Conservation (phyloP, 2,329 filamentous ascomycete species). For the Botrytis hyacinthi region DNA sequence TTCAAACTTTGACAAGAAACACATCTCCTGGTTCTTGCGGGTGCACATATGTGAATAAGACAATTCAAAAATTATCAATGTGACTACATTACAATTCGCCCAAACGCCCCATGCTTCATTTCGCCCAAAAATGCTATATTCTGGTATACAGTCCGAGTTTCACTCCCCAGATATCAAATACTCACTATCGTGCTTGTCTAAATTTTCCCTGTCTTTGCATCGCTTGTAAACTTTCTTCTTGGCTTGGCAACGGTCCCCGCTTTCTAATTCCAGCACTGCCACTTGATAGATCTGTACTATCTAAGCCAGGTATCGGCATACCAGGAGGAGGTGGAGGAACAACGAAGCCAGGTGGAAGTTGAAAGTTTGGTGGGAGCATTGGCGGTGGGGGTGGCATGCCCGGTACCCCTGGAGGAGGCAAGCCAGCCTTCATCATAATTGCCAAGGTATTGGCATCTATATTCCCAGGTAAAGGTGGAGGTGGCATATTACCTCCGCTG, state of each 20-base stretch:
- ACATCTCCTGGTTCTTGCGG: background rate
- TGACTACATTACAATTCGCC: constrained; percentile 5
- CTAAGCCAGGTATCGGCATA: constrained; percentile 37
- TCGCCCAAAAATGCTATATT: constrained; percentile 15
- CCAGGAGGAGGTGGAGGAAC: constrained; percentile 43
- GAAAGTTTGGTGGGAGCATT: constrained; percentile 45
- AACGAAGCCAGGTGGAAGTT: constrained; percentile 34
- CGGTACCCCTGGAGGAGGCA: constrained; percentile 55
- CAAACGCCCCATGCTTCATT: constrained; percentile 6
- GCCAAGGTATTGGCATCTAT: constrained; percentile 19
- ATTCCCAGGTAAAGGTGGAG: constrained; percentile 18
- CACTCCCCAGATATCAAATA: background rate
- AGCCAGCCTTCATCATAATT: constrained; percentile 55
- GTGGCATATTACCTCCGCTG: constrained; percentile 12
- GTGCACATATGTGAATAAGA: background rate
- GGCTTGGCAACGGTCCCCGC: constrained; percentile 73
- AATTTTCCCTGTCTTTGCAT: constrained; percentile 69
- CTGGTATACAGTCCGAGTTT: constrained; percentile 12
- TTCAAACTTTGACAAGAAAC: background rate
- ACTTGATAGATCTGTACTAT: constrained; percentile 18
- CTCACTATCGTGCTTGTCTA: constrained; percentile 44
- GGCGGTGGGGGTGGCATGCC: constrained; percentile 40
- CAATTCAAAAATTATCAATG: background rate
- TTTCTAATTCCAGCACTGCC: constrained; percentile 48
- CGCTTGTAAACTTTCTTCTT: constrained; percentile 75